These are phyloP conservation scores for Puccinellia tenuiflora DNA, from an alignment of 176 grass and related monocot genomes.

Conservation along the genomic window DNA sequence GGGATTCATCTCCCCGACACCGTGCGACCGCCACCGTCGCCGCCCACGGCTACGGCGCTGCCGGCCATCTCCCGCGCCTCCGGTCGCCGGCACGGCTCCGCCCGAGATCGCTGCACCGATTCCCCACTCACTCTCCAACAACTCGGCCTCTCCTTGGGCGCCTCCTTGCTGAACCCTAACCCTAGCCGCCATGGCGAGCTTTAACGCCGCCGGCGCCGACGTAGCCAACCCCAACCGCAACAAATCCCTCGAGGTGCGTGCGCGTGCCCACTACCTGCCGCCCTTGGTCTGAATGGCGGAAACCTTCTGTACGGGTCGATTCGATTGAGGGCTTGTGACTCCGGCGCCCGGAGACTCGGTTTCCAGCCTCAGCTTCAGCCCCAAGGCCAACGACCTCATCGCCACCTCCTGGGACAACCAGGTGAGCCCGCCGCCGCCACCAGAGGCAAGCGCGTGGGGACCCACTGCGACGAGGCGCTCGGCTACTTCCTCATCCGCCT, in stretches of 20 bases:
- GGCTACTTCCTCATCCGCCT: conserved; percentile 97
- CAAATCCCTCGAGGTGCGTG: conserved; percentile 56
- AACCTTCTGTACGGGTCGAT: not conserved
- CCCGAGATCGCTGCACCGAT: too few relatives aligned
- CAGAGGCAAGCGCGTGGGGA: conserved; percentile 75
- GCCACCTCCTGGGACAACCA: conserved; percentile 92
- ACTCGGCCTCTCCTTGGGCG: too few relatives aligned
- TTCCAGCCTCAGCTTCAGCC: conserved; percentile 82
- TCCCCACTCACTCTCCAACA: too few relatives aligned
- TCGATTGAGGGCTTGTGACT: not conserved
- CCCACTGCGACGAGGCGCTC: conserved; percentile 99
- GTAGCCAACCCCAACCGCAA: conserved; percentile 53
- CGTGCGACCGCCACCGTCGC: too few relatives aligned
- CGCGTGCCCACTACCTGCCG: not conserved
- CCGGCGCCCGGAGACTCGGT: conserved; percentile 51
- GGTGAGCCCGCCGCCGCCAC: conserved; percentile 16
- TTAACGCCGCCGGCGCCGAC: conserved; percentile 22
- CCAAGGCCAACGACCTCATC: conserved; percentile 66
- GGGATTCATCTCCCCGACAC: too few relatives aligned
- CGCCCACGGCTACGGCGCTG: too few relatives aligned
- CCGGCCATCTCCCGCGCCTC: too few relatives aligned
- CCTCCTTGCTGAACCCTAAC: too few relatives aligned
- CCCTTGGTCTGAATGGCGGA: not conserved
- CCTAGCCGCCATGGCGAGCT: conserved; percentile 50
- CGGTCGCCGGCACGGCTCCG: too few relatives aligned